Base-by-base conservation (phyloP, 2,329 filamentous ascomycete species). In the Macrophomina tecta region DNA sequence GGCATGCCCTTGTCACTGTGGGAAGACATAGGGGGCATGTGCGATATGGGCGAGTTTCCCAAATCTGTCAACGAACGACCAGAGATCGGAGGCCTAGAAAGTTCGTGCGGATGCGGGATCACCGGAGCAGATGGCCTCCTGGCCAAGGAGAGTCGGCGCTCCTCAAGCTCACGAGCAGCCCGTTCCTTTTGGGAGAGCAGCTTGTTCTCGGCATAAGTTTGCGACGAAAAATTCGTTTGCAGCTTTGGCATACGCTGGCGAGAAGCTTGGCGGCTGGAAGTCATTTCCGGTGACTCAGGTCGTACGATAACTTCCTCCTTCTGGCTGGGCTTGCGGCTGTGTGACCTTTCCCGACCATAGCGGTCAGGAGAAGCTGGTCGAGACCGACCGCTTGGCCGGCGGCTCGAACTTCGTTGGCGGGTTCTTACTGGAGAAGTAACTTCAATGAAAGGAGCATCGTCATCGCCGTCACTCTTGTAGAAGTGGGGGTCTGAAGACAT, bases 71-170 rank as follows among this genome's bases (percentile, higher is more conserved):
- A 71, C 1, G 77, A 76, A 28, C 76, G 76, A 61, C 77, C 77
- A 28, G 72, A 70, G 32, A 73, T 72, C 5, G 74, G 49, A 11
- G 77, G 77, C n/a, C 77, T 73, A 5, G 65, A 55, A 28, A 83
- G 68, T 55, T 88, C 83, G 8, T 83, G 84, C 0, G 94, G 94
- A 70, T 93, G 89, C 5, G 92, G 89, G 68, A 97, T 96, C 0
- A 88, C 82, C 0, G 93, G 93, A 2, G 90, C 92, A 30, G 91
- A 91, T 3, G 93, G 91, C 60, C 93, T 87, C 65, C 92, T 87
- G 23, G 91, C 92, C 32, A 97, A 83, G 14, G 94, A 97, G 74
- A 91, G 88, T 67, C 94, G 89, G 34, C 94, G 89, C 73, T 95
- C 92, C 78, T 97, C 94, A 0, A 98, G 86, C 78, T 97, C 94